Conservation (phyloP, 2,329 filamentous ascomycete genomes). For the Lasiodiplodia theobromae region DNA sequence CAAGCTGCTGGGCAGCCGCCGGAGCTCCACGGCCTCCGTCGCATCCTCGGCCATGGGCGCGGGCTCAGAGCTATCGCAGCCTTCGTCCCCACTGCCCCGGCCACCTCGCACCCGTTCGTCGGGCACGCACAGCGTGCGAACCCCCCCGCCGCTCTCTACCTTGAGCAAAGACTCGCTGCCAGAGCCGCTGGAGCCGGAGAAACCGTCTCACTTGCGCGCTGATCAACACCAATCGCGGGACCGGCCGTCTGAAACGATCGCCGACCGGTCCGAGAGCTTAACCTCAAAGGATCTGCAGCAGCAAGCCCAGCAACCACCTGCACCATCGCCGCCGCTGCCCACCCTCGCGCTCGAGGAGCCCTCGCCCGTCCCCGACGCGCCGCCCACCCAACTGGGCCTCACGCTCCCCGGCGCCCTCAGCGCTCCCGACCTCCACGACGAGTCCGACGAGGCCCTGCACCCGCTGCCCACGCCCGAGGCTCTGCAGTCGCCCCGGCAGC, state of each 20-base stretch:
- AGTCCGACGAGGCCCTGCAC: constrained; percentile 24
- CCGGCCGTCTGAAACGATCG: constrained; percentile 30
- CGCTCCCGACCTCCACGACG: constrained; percentile 21
- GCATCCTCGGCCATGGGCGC: too few relatives aligned
- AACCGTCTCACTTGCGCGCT: constrained; percentile 15
- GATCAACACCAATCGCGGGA: constrained; percentile 27
- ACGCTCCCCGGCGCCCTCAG: neutral
- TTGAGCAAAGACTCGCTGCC: constrained; percentile 25
- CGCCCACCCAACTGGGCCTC: constrained; percentile 35
- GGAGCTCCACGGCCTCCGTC: constrained; percentile 3
- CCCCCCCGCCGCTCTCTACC: constrained; percentile 6
- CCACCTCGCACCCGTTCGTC: constrained; percentile 3
- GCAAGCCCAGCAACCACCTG: constrained; percentile 28
- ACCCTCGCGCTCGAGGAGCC: constrained; percentile 44
- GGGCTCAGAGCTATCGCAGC: neutral
- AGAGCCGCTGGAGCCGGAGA: constrained; percentile 13
- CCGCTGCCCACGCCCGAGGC: constrained; percentile 30
- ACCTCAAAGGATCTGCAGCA: constrained; percentile 36
- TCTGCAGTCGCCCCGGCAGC: constrained; percentile 22
- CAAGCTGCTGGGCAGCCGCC: constrained; percentile 25
- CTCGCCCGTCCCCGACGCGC: constrained; percentile 41
- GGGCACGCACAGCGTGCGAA: constrained; percentile 9
- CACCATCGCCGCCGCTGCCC: constrained; percentile 34
- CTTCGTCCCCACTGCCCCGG: constrained; percentile 11
- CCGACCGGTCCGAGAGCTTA: constrained; percentile 34